A percentile compares a stretch with the other conserved stretches of the same genome.
Conservation (phyloP, 345 rosid species). For the Eucalyptus tenuipes region DNA sequence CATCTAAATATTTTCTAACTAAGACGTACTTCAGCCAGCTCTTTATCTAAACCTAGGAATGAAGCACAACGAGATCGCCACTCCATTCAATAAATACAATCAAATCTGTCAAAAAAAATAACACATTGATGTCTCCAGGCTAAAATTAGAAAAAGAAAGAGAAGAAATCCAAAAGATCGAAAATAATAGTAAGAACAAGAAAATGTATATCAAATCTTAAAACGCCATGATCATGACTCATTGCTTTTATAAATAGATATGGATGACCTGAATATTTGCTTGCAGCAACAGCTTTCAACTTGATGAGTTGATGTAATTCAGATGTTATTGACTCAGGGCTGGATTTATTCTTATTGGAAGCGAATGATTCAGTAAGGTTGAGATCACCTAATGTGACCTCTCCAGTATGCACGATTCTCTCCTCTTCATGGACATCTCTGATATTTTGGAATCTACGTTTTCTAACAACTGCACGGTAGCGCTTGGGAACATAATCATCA, state of each 20-base stretch:
- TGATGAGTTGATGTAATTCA: neutral
- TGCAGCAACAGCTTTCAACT: neutral
- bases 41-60: neutral
- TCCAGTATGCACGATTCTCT: neutral
- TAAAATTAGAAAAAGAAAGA: neutral
- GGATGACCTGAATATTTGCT: neutral
- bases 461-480: neutral
- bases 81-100: neutral
- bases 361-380: neutral
- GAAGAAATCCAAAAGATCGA: neutral
- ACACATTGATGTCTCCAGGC: neutral
- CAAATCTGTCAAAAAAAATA: neutral
- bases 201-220: neutral
- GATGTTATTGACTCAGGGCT: neutral
- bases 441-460: neutral
- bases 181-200: neutral
- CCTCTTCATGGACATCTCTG: neutral
- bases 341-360: neutral
- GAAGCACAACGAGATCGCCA: neutral
- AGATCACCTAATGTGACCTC: neutral
- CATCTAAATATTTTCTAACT: neutral
- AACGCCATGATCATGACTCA: neutral
- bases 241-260: neutral
- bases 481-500: conserved; percentile 40
- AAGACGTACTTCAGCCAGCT: neutral